phyloP scores from a whole-genome alignment of 192 early-diverging fungal genomes.

The Glomus cerebriforme region DNA sequence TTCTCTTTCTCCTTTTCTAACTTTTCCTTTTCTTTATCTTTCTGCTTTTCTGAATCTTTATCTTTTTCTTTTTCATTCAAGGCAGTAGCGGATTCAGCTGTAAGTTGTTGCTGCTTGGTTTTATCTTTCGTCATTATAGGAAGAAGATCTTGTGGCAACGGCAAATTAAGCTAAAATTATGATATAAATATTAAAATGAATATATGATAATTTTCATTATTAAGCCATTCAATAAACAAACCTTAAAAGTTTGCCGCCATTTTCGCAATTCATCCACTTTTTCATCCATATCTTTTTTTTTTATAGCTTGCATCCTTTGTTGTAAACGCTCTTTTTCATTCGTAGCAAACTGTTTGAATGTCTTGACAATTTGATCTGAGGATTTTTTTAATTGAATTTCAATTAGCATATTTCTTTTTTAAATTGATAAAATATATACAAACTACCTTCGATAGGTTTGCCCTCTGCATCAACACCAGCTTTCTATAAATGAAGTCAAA shows the following conservation, averaged over 20 bases:
- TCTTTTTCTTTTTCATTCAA: constrained; percentile 9
- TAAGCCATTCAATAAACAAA: constrained; percentile 35
- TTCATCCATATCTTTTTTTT: constrained; percentile 73
- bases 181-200: background rate
- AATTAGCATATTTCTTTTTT: background rate
- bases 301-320: constrained; percentile 70
- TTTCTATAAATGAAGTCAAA: constrained; percentile 11
- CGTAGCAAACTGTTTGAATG: constrained; percentile 65
- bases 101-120: background rate
- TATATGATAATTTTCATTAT: background rate
- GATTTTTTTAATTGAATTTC: constrained; percentile 27
- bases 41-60: constrained; percentile 8
- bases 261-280: constrained; percentile 78
- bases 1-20: constrained; percentile 33
- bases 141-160: constrained; percentile 80
- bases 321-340: constrained; percentile 78
- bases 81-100: constrained; percentile 13
- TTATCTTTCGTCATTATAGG: constrained; percentile 70
- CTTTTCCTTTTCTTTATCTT: constrained; percentile 14
- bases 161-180: constrained; percentile 63
- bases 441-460: constrained; percentile 26
- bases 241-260: constrained; percentile 75
- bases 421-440: background rate
- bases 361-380: constrained; percentile 56
- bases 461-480: constrained; percentile 18